Percentiles rank a stretch among this genome's conserved stretches.
These are phyloP conservation scores for Hamiltosporidium tvaerminnensis DNA, from an alignment of 371 early-diverging fungal genomes.

Conservation along the genomic window DNA sequence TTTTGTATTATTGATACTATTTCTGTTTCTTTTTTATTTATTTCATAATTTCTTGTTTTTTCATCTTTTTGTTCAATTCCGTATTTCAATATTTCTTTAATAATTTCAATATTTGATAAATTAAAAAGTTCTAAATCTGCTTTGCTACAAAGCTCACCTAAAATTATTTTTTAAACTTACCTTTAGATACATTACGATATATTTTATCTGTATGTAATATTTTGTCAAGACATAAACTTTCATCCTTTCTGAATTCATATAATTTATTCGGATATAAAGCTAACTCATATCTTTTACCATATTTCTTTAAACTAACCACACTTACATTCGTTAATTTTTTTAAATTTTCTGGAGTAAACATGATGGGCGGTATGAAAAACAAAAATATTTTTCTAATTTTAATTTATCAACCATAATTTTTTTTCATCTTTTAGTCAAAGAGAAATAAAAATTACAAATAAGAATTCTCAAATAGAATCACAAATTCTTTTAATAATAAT, in stretches of 20 bases:
- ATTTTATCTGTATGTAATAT: slow-evolving; percentile 36
- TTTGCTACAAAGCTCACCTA: slow-evolving; percentile 30
- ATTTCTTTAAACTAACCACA: slow-evolving; percentile 39
- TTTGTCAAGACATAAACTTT: slow-evolving; percentile 10
- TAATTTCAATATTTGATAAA: slow-evolving; percentile 14
- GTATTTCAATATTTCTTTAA: slow-evolving; percentile 29
- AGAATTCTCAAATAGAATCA: no score
- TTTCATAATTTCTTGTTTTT: slow-evolving; percentile 35
- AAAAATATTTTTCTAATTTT: no score
- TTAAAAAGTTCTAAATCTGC: slow-evolving; percentile 17
- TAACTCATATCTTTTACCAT: slow-evolving; percentile 32
- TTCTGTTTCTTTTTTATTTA: slow-evolving; percentile 25
- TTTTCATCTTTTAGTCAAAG: no score
- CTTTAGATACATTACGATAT: slow-evolving; percentile 39
- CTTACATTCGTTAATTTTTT: slow-evolving; percentile 46
- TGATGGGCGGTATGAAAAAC: no score
- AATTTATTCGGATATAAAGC: slow-evolving; percentile 50
- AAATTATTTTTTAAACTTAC: no score
- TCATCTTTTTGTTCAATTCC: slow-evolving; percentile 43
- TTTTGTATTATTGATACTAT: slow-evolving; percentile 29
- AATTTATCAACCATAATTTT: no score
- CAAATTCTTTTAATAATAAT: no score
- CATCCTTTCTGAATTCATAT: slow-evolving; percentile 43
- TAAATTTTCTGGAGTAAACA: slow-evolving; percentile 2
- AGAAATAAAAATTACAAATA: no score